Conservation (phyloP, 306 rosid species). For the Acacia melanoxylon region DNA sequence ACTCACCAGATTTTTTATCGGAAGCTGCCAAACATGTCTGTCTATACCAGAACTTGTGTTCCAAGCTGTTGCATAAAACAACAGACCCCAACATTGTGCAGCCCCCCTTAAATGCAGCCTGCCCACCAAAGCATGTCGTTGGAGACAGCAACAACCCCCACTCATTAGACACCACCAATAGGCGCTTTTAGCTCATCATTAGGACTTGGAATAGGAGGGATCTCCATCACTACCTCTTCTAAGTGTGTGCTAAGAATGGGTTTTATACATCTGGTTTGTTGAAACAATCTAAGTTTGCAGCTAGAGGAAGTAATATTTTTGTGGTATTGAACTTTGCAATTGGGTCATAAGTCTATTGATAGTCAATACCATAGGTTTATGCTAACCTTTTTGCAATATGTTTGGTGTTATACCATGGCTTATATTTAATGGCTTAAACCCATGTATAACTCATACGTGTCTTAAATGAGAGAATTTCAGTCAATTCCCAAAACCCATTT, state of each 20-base stretch:
- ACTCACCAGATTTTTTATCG: not conserved
- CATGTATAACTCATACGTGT: not conserved
- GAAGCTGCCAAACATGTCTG: not conserved
- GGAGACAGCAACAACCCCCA: no score
- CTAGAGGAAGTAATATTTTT: not conserved
- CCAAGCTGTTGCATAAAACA: not conserved
- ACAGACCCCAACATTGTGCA: not conserved
- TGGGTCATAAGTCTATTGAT: not conserved
- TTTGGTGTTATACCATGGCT: not conserved
- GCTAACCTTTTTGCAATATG: not conserved
- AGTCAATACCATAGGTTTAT: not conserved
- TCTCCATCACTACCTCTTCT: not conserved
- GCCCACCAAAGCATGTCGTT: no score
- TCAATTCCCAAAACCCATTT: not conserved
- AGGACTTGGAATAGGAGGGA: not conserved
- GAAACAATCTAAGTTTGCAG: not conserved
- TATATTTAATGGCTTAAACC: not conserved
- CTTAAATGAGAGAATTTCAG: not conserved
- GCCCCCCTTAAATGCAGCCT: no score
- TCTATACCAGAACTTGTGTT: not conserved
- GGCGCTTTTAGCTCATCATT: not conserved
- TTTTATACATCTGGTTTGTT: not conserved
- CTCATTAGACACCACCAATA: not conserved
- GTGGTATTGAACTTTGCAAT: not conserved
- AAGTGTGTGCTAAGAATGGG: not conserved